A percentile compares a stretch with the other conserved stretches of the same genome.
These are phyloP conservation scores for Cochlearia excelsa DNA, from an alignment of 345 rosid genomes.

Conservation along the genomic window DNA sequence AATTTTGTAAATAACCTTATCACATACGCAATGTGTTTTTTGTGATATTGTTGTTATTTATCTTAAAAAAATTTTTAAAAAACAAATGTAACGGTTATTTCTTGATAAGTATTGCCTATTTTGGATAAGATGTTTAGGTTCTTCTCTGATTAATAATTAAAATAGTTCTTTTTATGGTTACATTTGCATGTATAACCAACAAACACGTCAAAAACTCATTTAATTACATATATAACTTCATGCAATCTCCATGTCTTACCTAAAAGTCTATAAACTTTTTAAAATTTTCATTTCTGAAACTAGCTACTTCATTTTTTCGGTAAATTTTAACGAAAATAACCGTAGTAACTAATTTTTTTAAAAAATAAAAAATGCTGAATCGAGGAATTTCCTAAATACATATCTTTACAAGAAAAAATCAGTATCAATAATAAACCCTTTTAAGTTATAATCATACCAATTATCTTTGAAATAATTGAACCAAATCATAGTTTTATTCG, in stretches of 20 bases:
- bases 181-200: conserved; percentile 18
- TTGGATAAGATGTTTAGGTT: conserved; percentile 10
- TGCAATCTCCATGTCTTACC: conserved; percentile 20
- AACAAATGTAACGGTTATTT: conserved; percentile 18
- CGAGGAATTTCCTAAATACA: no score
- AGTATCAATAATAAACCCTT: no score
- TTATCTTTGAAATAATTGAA: no score
- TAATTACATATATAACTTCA: conserved; percentile 8
- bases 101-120: conserved; percentile 25
- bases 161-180: conserved; percentile 5
- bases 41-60: background rate
- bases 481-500: no score
- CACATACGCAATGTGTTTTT: conserved; percentile 20
- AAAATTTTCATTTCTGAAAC: background rate
- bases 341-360: no score
- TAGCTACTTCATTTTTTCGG: background rate
- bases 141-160: background rate
- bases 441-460: no score
- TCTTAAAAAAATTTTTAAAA: background rate
- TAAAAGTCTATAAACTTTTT: background rate
- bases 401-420: no score
- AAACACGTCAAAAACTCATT: conserved; percentile 8
- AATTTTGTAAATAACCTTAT: conserved; percentile 15
- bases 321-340: no score
- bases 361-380: no score